Conservation (phyloP, 2,329 filamentous ascomycete genomes). For the Alternaria sp. region DNA sequence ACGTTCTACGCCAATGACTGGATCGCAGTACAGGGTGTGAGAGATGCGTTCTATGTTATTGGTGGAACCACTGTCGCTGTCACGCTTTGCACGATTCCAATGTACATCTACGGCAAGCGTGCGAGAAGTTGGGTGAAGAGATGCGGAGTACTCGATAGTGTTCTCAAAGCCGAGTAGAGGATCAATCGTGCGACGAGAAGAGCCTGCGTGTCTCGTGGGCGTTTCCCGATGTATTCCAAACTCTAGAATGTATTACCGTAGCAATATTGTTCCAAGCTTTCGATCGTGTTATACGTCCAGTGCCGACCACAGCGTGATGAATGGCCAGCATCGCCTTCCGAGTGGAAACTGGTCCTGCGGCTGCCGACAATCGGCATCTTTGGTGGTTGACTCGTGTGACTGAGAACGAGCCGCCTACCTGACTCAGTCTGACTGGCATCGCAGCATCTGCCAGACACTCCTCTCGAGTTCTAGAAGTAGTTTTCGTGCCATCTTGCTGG, state of each 20-base stretch:
- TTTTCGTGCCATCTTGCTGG: conserved; percentile 1
- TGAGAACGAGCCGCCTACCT: too few species aligned
- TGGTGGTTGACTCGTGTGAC: not conserved
- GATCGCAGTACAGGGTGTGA: conserved; percentile 28
- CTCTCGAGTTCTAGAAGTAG: not conserved
- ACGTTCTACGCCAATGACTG: conserved; percentile 33
- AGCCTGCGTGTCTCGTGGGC: not conserved
- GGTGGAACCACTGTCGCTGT: conserved; percentile 28
- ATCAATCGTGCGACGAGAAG: not conserved
- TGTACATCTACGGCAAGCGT: conserved; percentile 36
- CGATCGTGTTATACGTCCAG: not conserved
- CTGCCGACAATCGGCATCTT: not conserved
- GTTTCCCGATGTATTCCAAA: not conserved
- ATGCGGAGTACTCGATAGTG: conserved; percentile 21
- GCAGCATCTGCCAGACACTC: not conserved
- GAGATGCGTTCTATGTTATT: conserved; percentile 27
- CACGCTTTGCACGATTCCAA: conserved; percentile 29
- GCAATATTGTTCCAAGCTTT: not conserved
- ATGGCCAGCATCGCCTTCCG: not conserved
- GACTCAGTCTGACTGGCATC: not conserved
- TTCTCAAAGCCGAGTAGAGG: conserved; percentile 11
- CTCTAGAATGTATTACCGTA: not conserved
- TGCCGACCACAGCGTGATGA: not conserved
- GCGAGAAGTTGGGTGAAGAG: conserved; percentile 45
- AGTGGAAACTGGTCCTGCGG: not conserved